Conservation (phyloP, 2,329 filamentous ascomycete genomes). For the Aspergillus tubingensis region DNA sequence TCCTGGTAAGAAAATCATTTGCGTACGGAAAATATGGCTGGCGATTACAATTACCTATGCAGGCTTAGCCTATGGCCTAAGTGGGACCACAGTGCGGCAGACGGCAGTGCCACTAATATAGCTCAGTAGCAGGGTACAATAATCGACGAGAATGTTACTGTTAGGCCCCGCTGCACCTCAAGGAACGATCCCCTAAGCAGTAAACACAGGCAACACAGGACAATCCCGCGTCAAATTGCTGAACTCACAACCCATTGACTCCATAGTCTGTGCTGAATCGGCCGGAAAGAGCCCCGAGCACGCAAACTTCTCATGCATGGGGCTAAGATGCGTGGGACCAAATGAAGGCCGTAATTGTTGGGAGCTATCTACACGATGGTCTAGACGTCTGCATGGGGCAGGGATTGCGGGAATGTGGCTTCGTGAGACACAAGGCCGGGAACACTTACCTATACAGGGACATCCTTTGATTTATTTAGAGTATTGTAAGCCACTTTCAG, state of each 20-base stretch:
- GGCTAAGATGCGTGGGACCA: not conserved
- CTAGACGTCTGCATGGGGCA: not conserved
- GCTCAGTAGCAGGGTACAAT: not conserved
- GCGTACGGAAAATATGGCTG: not conserved
- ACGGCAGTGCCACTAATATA: constrained; percentile 2
- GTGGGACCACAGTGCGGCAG: not conserved
- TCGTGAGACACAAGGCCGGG: no score
- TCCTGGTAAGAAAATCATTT: not conserved
- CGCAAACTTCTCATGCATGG: not conserved
- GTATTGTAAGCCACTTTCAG: no score
- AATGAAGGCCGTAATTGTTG: not conserved
- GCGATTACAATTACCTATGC: not conserved
- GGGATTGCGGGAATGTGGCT: no score
- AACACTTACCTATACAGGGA: no score
- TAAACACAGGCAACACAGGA: not conserved
- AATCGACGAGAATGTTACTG: not conserved
- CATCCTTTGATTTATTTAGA: no score
- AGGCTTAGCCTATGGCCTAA: not conserved
- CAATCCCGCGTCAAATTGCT: not conserved
- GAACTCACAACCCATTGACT: not conserved
- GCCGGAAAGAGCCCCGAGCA: not conserved
- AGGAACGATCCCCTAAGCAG: no score
- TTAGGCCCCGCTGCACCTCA: not conserved
- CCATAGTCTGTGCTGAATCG: not conserved
- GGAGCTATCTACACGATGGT: not conserved